Evolutionary conservation across 352 stramenopile species (phyloP).

Genomic region (Phytophthora tentaculata): DNA sequence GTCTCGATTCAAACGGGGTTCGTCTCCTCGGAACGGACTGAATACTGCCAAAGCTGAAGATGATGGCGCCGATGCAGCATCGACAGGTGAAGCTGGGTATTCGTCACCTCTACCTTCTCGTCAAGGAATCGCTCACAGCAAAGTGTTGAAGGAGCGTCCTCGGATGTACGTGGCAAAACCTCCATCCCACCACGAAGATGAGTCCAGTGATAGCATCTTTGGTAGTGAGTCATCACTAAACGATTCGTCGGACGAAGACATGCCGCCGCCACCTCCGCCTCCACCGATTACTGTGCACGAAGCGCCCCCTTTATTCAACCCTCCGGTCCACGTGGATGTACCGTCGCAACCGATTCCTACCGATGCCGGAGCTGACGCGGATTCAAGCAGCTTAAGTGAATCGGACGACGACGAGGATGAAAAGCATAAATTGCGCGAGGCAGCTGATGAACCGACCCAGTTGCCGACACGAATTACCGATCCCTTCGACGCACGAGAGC

Average conservation of each 20-base stretch:
- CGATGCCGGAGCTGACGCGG: conserved; percentile 57
- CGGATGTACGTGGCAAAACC: conserved; percentile 83
- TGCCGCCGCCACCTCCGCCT: conserved; percentile 55
- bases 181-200: conserved; percentile 69
- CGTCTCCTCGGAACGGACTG: conserved; percentile 50
- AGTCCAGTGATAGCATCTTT: conserved; percentile 90
- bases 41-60: conserved; percentile 34
- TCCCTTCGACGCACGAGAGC: conserved; percentile 11
- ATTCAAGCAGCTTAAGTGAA: conserved; percentile 56
- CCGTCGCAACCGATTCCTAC: conserved; percentile 40
- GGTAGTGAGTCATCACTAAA: conserved; percentile 71
- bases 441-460: conserved; percentile 12
- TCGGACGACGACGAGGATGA: conserved; percentile 42
- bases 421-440: conserved; percentile 4
- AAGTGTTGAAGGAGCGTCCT: conserved; percentile 69
- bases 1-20: conserved; percentile 79
- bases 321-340: conserved; percentile 25
- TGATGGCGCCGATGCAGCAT: conserved; percentile 19
- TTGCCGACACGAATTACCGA: conserved; percentile 28
- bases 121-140: conserved; percentile 32
- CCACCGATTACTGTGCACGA: conserved; percentile 34
- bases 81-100: conserved; percentile 27
- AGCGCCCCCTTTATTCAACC: conserved; percentile 9
- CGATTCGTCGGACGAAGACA: conserved; percentile 56
- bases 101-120: conserved; percentile 32